Evolutionary conservation across 2,329 filamentous ascomycete species (phyloP).

Genomic region (Gliomastix tumulicola): DNA sequence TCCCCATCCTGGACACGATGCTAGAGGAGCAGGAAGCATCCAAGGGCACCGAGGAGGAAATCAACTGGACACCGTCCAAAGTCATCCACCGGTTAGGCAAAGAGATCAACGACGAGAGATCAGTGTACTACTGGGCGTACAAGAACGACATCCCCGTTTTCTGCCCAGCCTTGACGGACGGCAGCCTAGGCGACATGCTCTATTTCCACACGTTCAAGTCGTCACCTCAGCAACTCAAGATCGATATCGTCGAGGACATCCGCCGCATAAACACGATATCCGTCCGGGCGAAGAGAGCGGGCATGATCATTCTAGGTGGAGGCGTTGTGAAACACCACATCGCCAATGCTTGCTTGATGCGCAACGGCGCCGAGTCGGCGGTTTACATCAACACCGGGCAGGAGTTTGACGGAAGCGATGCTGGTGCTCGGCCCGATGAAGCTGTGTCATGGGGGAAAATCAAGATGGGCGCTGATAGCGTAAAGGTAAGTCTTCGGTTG

Average conservation of each 20-base stretch:
- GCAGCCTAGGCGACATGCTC: constrained; percentile 93
- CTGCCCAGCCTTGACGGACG: constrained; percentile 92
- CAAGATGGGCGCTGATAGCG: constrained; percentile 76
- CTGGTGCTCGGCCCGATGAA: constrained; percentile 89
- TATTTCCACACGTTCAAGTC: constrained; percentile 97
- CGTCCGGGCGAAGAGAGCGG: constrained; percentile 77
- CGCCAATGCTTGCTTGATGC: constrained; percentile 94
- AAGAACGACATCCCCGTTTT: constrained; percentile 97
- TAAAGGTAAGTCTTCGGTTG: constrained; percentile 65
- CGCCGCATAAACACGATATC: constrained; percentile 87
- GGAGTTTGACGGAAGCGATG: constrained; percentile 96
- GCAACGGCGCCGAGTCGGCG: constrained; percentile 92
- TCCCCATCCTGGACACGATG: constrained; percentile 93
- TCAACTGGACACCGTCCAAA: constrained; percentile 91
- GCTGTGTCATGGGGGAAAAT: constrained; percentile 99
- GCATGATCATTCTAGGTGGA: constrained; percentile 93
- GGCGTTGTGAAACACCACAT: constrained; percentile 98
- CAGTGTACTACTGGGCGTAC: constrained; percentile 95
- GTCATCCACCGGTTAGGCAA: constrained; percentile 84
- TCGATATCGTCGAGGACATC: constrained; percentile 93
- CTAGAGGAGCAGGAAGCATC: constrained; percentile 85
- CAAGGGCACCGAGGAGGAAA: constrained; percentile 58
- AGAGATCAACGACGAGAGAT: constrained; percentile 88
- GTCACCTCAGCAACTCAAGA: constrained; percentile 70
- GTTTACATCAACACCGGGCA: constrained; percentile 98